Percentiles rank a stretch among this genome's conserved stretches.
Evolutionary conservation across 345 rosid species (phyloP).

Genomic region (Gossypium arboreum): DNA sequence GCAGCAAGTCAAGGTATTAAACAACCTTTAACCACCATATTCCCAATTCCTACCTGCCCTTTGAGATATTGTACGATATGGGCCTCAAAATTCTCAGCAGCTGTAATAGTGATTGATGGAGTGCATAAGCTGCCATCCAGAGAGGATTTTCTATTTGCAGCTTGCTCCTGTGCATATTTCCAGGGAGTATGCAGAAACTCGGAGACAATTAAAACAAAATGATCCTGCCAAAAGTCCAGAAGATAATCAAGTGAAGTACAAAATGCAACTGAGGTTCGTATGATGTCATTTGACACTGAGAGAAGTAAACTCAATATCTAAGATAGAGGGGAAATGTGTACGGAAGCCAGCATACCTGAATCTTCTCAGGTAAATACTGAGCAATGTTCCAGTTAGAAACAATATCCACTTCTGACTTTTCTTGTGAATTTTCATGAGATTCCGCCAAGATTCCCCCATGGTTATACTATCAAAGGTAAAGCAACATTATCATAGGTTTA

Average conservation of each 20-base stretch:
- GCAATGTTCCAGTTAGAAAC: conserved; percentile 88
- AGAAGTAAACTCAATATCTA: neutral
- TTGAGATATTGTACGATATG: conserved; percentile 59
- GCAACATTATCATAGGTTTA: neutral
- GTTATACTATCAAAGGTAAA: conserved; percentile 48
- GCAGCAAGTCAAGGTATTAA: conserved; percentile 3
- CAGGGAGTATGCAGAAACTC: conserved; percentile 86
- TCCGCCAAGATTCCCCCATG: conserved; percentile 79
- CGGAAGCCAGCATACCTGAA: conserved; percentile 46
- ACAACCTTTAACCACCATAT: conserved; percentile 4
- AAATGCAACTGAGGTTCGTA: neutral
- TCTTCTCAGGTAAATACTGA: conserved; percentile 68
- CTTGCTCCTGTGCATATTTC: conserved; percentile 61
- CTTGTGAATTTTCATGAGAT: conserved; percentile 46
- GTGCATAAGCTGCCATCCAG: conserved; percentile 50
- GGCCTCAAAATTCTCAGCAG: conserved; percentile 65
- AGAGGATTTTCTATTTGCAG: conserved; percentile 37
- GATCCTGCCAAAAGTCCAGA: conserved; percentile 56
- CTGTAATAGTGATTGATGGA: conserved; percentile 58
- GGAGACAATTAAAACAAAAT: conserved; percentile 72
- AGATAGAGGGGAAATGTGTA: conserved; percentile 3
- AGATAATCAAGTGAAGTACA: conserved; percentile 8
- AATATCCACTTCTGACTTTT: conserved; percentile 60
- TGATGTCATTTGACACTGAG: neutral
- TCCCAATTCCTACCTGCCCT: conserved; percentile 49